These are phyloP conservation scores for Globisporangium solare DNA, from an alignment of 352 stramenopile species.

Conservation along the genomic window DNA sequence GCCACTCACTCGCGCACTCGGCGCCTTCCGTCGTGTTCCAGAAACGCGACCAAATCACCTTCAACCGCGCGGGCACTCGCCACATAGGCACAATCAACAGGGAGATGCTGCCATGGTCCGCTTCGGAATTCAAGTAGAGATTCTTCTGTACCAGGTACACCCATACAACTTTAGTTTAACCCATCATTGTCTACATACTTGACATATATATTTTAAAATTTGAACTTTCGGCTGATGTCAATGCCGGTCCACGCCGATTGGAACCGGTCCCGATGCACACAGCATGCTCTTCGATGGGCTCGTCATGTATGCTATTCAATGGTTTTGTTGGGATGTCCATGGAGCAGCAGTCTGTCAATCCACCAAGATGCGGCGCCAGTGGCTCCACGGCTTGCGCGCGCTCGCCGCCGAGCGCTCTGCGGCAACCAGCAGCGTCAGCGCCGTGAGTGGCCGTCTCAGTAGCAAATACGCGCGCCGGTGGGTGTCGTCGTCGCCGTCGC, in stretches of 20 bases:
- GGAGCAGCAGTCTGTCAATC: no score
- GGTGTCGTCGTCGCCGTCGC: conserved; percentile 2
- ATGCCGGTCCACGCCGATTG: not conserved
- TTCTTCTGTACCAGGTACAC: no score
- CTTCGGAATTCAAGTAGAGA: no score
- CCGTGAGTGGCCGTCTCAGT: not conserved
- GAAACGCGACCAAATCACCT: conserved; percentile 5
- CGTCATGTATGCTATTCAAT: not conserved
- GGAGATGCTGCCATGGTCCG: no score
- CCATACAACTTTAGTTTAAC: no score
- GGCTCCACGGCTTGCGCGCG: conserved; percentile 8
- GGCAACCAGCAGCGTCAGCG: not conserved
- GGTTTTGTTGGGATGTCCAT: not conserved
- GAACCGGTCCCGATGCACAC: not conserved
- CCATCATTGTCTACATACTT: not conserved
- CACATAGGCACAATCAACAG: not conserved
- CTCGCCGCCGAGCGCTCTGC: not conserved
- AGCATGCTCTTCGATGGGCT: not conserved
- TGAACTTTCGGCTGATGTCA: not conserved
- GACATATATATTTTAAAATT: not conserved
- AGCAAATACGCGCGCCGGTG: not conserved
- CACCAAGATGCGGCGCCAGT: conserved; percentile 8
- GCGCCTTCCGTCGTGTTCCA: conserved; percentile 3
- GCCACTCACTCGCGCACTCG: not conserved
- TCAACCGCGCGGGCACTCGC: not conserved